Percentiles rank a stretch among this genome's conserved stretches.
Evolutionary conservation across 805 yeast genomes (phyloP).

Genomic region (Priceomyces carsonii): DNA sequence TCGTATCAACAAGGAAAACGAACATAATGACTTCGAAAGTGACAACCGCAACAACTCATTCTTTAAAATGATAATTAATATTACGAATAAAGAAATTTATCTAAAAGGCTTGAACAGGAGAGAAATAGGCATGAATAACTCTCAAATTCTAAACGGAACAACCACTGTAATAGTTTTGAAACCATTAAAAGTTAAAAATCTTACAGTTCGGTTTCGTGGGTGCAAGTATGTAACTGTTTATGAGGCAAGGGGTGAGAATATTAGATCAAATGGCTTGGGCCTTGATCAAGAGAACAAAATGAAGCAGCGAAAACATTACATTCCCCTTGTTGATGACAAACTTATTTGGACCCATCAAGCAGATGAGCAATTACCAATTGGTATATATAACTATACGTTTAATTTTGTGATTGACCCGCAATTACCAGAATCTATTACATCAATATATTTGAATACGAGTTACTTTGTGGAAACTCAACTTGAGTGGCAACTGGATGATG

Average conservation of each 20-base stretch:
- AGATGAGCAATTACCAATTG: conserved; percentile 5
- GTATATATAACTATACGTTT: conserved; percentile 15
- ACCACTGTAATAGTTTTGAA: conserved; percentile 6
- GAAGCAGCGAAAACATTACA: conserved; percentile 1
- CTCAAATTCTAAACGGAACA: conserved; percentile 10
- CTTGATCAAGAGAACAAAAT: not conserved
- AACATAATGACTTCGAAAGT: conserved; percentile 1
- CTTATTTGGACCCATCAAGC: conserved; percentile 2
- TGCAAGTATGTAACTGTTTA: conserved; percentile 9
- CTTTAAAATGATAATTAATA: conserved; percentile 8
- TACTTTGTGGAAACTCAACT: conserved; percentile 8
- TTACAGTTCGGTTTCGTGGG: conserved; percentile 9
- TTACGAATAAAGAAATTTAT: conserved; percentile 10
- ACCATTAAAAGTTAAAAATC: conserved; percentile 5
- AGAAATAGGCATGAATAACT: conserved; percentile 6
- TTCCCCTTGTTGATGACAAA: conserved; percentile 2
- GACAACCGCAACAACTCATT: conserved; percentile 3
- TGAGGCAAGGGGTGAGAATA: conserved; percentile 2
- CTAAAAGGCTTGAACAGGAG: conserved; percentile 12
- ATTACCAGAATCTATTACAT: conserved; percentile 12
- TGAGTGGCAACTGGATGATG: conserved; percentile 2
- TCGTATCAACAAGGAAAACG: not conserved
- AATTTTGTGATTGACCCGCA: conserved; percentile 11
- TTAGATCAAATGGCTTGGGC: not conserved
- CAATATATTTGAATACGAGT: conserved; percentile 6